Evolutionary conservation across 1,284 basidiomycete genomes (phyloP).

Genomic region (Ganoderma sinense): DNA sequence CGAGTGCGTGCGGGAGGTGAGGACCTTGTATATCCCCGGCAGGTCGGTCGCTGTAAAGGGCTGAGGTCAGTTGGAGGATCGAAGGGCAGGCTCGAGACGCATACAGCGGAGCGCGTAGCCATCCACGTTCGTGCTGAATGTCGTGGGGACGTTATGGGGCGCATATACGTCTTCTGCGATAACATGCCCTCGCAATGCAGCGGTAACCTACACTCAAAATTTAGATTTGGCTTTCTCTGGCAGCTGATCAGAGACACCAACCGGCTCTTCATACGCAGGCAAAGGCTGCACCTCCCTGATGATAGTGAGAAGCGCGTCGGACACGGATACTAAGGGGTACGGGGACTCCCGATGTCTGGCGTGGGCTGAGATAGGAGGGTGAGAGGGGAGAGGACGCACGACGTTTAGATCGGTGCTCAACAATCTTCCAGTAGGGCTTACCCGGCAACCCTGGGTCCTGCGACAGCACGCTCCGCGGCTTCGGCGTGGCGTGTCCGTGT

Average conservation of each 20-base stretch:
- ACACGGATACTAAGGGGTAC: slow-evolving; percentile 74
- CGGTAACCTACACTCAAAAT: slow-evolving; percentile 54
- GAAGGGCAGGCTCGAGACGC: slow-evolving; percentile 30
- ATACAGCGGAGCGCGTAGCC: slow-evolving; percentile 84
- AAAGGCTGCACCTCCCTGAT: slow-evolving; percentile 57
- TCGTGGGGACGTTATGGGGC: slow-evolving; percentile 65
- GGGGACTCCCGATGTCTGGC: slow-evolving; percentile 78
- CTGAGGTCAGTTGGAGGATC: not conserved
- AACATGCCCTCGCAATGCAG: slow-evolving; percentile 67
- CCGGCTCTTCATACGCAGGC: slow-evolving; percentile 37
- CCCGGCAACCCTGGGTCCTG: slow-evolving; percentile 74
- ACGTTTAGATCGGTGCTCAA: slow-evolving; percentile 16
- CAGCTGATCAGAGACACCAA: slow-evolving; percentile 34
- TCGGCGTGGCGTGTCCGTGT: slow-evolving; percentile 54
- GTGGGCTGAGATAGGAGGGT: slow-evolving; percentile 51
- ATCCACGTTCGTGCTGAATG: slow-evolving; percentile 83
- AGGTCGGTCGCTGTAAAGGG: slow-evolving; percentile 57
- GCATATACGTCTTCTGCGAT: slow-evolving; percentile 81
- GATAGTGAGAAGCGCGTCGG: slow-evolving; percentile 69
- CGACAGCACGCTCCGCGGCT: slow-evolving; percentile 63
- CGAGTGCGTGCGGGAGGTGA: slow-evolving; percentile 63
- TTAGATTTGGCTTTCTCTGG: no score
- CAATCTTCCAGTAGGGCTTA: slow-evolving; percentile 41
- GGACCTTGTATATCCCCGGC: slow-evolving; percentile 74
- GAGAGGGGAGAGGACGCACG: slow-evolving; percentile 8